Base-by-base conservation (phyloP, 805 yeast genomes). In the Wickerhamiella australiensis region DNA sequence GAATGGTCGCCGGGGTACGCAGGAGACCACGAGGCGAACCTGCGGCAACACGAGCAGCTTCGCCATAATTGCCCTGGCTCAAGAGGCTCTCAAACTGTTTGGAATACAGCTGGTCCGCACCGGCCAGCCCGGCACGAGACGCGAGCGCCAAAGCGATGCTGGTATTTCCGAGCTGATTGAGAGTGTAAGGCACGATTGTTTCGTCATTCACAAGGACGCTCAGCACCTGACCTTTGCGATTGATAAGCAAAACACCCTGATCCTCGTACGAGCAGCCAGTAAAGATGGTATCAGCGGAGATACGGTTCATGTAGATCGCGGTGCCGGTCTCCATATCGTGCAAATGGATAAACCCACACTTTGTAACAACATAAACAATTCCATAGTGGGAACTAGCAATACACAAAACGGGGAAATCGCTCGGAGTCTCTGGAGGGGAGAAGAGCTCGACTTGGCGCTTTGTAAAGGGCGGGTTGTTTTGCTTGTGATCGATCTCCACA, bases 41-140 rank as follows among this genome's bases (percentile, higher is more conserved):
- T 12, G 97, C 97, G 35, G 98, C 98, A 52, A 90, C 85, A 69
- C 86, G 86, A 46, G 97, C 98, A 49, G 98, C 98, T 59, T 81
- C 80, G 50, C 79, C 73, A 63, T 87, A 92, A 65, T 87, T 92
- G 58, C 96, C 96, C 58, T 79, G 79, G 56, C 78, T 76, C 60
- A 92, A 73, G 59, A 81, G 75, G 64, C 80, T 79, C 61, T 87
- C 94, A 70, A 92, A 92, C 68, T 90, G 97, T 68, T 87, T 95
- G 52, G 75, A 70, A 68, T 92, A 88, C 55, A 92, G 74, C 60
- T 79, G 80, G 65, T 92, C 99, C 45, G 97, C 98, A 57, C 99
- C 99, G 40, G 95, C 92, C 61, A 92, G 77, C 1, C 95, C 95
- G 62, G 96, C 96, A 67, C 97, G 83, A 3, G 95, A 78, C 23